Percentiles rank a stretch among this genome's conserved stretches.
phyloP scores from a whole-genome alignment of 768 basidiomycete species.

The Rhodotorula sphaerocarpa region DNA sequence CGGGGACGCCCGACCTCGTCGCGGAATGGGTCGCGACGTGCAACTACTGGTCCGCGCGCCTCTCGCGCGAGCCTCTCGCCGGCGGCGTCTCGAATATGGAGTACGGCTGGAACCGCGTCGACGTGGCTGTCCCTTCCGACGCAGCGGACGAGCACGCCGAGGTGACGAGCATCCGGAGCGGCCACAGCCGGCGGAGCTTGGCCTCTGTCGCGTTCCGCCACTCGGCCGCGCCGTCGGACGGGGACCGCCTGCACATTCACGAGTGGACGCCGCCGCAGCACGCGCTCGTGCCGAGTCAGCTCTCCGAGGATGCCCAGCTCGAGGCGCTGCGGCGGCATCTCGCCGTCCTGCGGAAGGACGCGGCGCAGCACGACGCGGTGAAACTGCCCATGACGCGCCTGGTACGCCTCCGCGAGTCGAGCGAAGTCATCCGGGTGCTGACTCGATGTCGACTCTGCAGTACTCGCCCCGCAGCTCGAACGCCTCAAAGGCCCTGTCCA shows the following conservation, averaged over 20 bases:
- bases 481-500: conserved; percentile 62
- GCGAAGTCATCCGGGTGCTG: too few species aligned
- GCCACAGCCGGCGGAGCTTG: conserved; percentile 60
- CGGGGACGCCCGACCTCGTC: conserved; percentile 96
- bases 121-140: conserved; percentile 17
- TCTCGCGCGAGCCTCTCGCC: conserved; percentile 84
- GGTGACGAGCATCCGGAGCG: conserved; percentile 34
- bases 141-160: conserved; percentile 44
- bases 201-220: conserved; percentile 57
- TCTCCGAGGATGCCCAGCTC: conserved; percentile 87
- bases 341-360: conserved; percentile 61
- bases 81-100: conserved; percentile 99
- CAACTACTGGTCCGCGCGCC: conserved; percentile 98
- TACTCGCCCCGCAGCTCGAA: conserved; percentile 70
- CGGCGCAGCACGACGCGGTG: conserved; percentile 72
- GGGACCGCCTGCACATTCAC: conserved; percentile 68
- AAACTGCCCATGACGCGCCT: conserved; percentile 71
- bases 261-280: conserved; percentile 92
- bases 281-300: conserved; percentile 68
- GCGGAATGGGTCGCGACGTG: conserved; percentile 98
- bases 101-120: conserved; percentile 87
- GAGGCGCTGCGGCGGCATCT: conserved; percentile 83
- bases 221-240: conserved; percentile 24
- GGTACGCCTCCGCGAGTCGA: conserved; percentile 50
- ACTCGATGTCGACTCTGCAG: conserved; percentile 46